Evolutionary conservation across 768 basidiomycete species (phyloP).

Genomic region (Rhizopogon rudus): DNA sequence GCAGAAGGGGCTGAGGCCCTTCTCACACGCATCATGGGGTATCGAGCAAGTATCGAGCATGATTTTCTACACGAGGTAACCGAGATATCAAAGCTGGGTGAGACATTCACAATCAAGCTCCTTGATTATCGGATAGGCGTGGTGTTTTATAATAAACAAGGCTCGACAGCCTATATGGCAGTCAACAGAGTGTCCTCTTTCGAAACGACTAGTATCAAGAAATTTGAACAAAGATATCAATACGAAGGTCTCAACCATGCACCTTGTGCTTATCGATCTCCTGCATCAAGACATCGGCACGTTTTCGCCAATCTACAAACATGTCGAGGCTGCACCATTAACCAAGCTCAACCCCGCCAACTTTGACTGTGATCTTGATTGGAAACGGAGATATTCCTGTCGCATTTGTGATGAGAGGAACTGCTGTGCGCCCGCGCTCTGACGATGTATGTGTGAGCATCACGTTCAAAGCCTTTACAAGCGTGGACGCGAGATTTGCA

Average conservation of each 20-base stretch:
- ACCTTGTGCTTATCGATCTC: background rate
- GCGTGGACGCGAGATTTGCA: constrained; percentile 49
- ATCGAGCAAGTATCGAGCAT: too few relatives aligned
- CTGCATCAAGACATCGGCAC: background rate
- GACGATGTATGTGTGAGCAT: constrained; percentile 80
- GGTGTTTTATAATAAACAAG: too few relatives aligned
- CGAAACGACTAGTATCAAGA: background rate
- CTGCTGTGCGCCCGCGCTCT: constrained; percentile 65
- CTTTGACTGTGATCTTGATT: constrained; percentile 59
- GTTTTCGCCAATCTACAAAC: background rate
- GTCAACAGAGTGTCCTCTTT: background rate
- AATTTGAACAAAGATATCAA: background rate
- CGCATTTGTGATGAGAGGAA: constrained; percentile 77
- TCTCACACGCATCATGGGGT: too few relatives aligned
- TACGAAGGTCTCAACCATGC: background rate
- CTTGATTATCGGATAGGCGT: too few relatives aligned
- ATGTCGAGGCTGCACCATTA: constrained; percentile 6
- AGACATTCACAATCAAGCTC: too few relatives aligned
- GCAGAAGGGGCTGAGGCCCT: too few relatives aligned
- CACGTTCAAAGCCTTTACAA: constrained; percentile 61
- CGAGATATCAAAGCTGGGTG: too few relatives aligned
- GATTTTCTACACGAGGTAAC: too few relatives aligned
- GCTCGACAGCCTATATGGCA: too few relatives aligned
- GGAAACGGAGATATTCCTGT: constrained; percentile 79
- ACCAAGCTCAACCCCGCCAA: constrained; percentile 62